phyloP scores from a whole-genome alignment of 106 monocot genomes.

The Ottelia alismoides region DNA sequence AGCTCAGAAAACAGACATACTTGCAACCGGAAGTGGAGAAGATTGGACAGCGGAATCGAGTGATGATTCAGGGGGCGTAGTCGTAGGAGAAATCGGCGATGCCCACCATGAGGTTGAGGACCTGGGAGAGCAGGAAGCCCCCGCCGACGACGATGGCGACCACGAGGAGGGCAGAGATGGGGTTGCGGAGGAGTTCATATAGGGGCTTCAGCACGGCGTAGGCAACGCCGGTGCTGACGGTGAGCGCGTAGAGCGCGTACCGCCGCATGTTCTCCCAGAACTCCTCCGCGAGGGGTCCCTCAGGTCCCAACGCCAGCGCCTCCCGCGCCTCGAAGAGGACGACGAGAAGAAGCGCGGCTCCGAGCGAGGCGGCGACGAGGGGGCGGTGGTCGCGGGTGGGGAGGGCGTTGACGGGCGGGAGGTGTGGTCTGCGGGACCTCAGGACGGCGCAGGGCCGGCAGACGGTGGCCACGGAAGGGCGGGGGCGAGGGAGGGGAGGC shows the following conservation, averaged over 20 bases:
- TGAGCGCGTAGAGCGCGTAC: conserved; percentile 56
- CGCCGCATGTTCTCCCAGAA: conserved; percentile 90
- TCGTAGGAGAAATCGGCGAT: conserved; percentile 53
- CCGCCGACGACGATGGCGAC: conserved; percentile 34
- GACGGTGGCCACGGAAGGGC: too few species aligned
- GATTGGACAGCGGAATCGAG: background rate
- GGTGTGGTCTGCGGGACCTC: too few species aligned
- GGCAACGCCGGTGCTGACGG: conserved; percentile 66
- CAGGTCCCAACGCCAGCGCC: conserved; percentile 38
- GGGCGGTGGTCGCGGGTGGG: too few species aligned
- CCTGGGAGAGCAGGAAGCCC: conserved; percentile 46
- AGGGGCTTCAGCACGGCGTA: conserved; percentile 57
- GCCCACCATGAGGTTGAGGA: conserved; percentile 68
- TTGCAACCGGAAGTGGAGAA: background rate
- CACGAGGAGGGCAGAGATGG: conserved; percentile 61
- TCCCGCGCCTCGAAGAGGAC: background rate
- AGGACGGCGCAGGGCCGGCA: too few species aligned
- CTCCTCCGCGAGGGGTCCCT: conserved; percentile 69
- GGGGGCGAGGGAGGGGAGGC: too few species aligned
- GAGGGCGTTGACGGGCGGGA: too few species aligned
- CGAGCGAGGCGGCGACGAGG: too few species aligned
- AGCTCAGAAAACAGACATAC: too few species aligned
- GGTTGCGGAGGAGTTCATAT: conserved; percentile 58
- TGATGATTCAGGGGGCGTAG: conserved; percentile 19
- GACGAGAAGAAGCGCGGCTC: too few species aligned